Base-by-base conservation (phyloP, 1,139 yeast genomes). In the Zygoascus hellenicus region DNA sequence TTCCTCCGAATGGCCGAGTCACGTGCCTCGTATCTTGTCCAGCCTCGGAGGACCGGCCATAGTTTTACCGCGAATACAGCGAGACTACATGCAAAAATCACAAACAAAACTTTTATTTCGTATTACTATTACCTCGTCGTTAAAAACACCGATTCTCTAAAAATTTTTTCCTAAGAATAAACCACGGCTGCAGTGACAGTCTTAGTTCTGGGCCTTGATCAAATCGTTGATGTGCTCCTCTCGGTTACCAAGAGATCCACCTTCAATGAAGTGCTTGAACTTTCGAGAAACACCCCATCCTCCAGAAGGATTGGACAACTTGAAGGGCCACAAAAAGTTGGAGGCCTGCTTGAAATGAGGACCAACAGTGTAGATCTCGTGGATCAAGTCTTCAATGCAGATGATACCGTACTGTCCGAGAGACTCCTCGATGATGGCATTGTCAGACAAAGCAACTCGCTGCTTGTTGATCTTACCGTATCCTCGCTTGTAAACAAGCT, bases 301-400 rank as follows among this genome's bases (percentile, higher is more conserved):
- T 75, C 98, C 98, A 73, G 82, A 81, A 73, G 98, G 98, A 84
- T 88, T 89, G 68, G 97, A 89, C 72, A 92, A 85, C 83, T 90
- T 86, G 96, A 92, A 92, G 77, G 98, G 98, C 97, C 97, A 92
- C 78, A 92, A 81, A 82, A 92, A 92, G 97, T 92, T 92, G 89
- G 88, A 86, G 67, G 89, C 98, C 81, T 92, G 97, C 83, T 92
- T 92, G 90, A 92, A 92, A 92, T 89, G 88, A 74, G 97, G 97
- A 72, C 97, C 97, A 72, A 90, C 97, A 60, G 97, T 85, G 86
- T 80, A 84, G 69, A 92, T 87, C 81, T 92, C 98, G 85, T 92
- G 98, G 76, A 92, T 87, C 77, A 92, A 82, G 75, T 92, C 98
- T 78, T 92, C 98, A 64, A 92, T 74, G 64, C 96, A 90, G 72